Evolutionary conservation across 176 grass and related monocot species (phyloP), one percentile per base, ranked within the genome.

Genomic region (Zoysia pacifica): DNA sequence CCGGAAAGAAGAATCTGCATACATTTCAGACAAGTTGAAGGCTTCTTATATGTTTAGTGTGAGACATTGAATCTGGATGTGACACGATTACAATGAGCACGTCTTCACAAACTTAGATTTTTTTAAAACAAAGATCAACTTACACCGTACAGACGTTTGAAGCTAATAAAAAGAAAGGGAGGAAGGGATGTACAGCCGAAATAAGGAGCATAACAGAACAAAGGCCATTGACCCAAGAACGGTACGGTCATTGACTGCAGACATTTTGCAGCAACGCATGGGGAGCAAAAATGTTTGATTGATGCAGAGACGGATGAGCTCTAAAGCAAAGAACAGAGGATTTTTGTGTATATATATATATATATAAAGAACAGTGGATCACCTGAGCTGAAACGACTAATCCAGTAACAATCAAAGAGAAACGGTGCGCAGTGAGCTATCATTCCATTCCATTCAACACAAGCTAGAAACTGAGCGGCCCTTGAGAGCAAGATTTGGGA

Each of bases 1-100:
- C 92, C 39, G 96, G 96, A 84, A 94, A 98, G 18, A 98, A 79
- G 79, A 98, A 98, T 63, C 95, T 97, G 60, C 49, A 38, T 18
- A 81, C 59, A 54, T 38, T 83, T 85, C 41, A 84, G 7, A 18
- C 69, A 56, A 28, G 0, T 28, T 28, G 28, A 28, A 28, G 28
- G 28, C 28, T 28, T 28, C 28, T 28, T 28, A 28, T 28, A 28
- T 28, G 28, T 78, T 41, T 41, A 38, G 12, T 66, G 9, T 13
- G 16, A 79, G 37, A 18, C 43, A 28, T 28, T 28, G 49, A 53
- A 67, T 14, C 47, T 53, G 12, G 10, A 20, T n/a, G 15, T n/a
- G 47, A 20, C 3, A 12, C 50, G 36, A 4, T 49, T 65, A 20
- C 0, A 39, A 78, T 39, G 9, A 65, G 35, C 75, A 3, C n/a